A percentile compares a stretch with the other conserved stretches of the same genome.
phyloP scores from a whole-genome alignment of 805 yeast genomes.

The Hanseniaspora occidentalis region DNA sequence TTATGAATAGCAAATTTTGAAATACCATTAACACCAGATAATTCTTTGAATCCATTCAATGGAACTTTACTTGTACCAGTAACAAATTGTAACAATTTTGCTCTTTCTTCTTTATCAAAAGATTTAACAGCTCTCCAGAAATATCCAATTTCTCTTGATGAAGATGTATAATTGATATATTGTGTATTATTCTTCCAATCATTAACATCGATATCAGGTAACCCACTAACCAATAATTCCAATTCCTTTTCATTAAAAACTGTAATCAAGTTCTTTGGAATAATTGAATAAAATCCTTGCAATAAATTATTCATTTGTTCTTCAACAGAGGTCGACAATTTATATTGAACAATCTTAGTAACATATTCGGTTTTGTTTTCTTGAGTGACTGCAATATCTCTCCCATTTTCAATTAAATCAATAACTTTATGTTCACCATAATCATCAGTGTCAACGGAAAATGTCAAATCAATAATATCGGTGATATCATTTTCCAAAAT shows the following conservation, averaged over 20 bases:
- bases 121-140: conserved; percentile 97
- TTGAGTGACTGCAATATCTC: conserved; percentile 77
- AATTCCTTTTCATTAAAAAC: conserved; percentile 93
- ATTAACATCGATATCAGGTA: conserved; percentile 90
- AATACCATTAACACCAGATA: conserved; percentile 77
- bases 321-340: conserved; percentile 68
- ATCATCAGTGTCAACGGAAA: conserved; percentile 85
- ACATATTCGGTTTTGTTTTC: conserved; percentile 87
- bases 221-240: conserved; percentile 82
- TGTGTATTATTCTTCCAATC: conserved; percentile 88
- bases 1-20: conserved; percentile 82
- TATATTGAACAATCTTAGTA: conserved; percentile 69
- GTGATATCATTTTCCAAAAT: conserved; percentile 95
- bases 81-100: conserved; percentile 85
- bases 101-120: conserved; percentile 87
- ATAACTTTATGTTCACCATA: conserved; percentile 80
- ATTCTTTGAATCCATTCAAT: conserved; percentile 78
- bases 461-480: conserved; percentile 87
- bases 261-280: conserved; percentile 69
- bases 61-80: conserved; percentile 98
- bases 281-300: conserved; percentile 80
- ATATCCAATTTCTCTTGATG: conserved; percentile 84
- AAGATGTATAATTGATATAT: conserved; percentile 69
- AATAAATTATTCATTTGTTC: conserved; percentile 82
- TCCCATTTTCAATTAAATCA: conserved; percentile 74